Evolutionary conservation across 148 eudicot genomes (phyloP).

Genomic region (Diospyros kaki): DNA sequence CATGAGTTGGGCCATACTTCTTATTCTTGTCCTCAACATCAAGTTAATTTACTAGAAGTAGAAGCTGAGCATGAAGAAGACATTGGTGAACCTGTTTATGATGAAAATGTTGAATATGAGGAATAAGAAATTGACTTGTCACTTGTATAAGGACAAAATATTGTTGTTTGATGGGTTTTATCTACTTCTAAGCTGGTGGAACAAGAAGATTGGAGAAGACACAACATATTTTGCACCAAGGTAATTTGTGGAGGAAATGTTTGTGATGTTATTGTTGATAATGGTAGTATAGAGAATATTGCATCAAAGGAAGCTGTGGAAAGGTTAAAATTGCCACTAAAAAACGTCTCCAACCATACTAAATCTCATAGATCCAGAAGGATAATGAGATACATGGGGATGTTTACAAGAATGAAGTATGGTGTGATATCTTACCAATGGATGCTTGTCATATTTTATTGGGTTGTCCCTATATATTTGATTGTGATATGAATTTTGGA

Average conservation of each 20-base stretch:
- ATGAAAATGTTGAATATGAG: not conserved
- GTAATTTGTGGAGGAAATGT: not conserved
- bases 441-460: not conserved
- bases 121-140: not conserved
- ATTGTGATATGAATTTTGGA: not conserved
- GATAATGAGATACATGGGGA: not conserved
- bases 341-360: not conserved
- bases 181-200: not conserved
- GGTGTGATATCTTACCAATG: not conserved
- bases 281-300: not conserved
- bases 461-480: not conserved
- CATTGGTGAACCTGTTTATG: not conserved
- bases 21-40: not conserved
- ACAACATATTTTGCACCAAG: not conserved
- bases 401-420: not conserved
- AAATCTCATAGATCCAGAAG: not conserved
- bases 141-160: not conserved
- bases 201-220: not conserved
- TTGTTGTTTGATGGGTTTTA: too few species aligned
- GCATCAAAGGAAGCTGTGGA: not conserved
- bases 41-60: not conserved
- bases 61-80: not conserved
- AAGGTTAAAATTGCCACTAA: not conserved
- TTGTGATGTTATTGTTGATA: not conserved
- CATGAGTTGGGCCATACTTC: not conserved